Conservation (phyloP, 2,329 filamentous ascomycete genomes). For the Pseudogymnoascus sp. region DNA sequence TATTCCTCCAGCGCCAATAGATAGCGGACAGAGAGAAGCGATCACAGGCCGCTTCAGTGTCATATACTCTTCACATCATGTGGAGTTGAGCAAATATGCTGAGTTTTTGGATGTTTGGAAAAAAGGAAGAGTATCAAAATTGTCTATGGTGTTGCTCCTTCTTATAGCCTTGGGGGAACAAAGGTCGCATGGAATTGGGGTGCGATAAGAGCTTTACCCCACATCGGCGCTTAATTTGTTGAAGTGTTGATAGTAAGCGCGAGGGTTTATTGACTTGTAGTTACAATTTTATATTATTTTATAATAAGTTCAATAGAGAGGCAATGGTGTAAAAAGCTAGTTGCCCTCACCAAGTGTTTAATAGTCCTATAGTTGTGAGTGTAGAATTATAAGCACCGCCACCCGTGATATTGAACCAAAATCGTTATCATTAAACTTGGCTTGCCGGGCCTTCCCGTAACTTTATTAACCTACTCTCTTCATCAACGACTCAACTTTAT, state of each 20-base stretch:
- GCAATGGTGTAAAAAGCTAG: neutral
- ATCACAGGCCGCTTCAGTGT: neutral
- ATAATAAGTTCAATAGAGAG: neutral
- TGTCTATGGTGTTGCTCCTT: neutral
- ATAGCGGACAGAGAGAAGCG: neutral
- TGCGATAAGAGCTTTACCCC: constrained; percentile 1
- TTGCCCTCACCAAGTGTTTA: neutral
- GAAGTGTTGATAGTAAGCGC: neutral
- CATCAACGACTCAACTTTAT: neutral
- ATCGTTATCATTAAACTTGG: neutral
- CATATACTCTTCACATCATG: neutral
- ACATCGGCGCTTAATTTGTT: neutral
- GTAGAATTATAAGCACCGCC: neutral
- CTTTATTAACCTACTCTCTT: constrained; percentile 12
- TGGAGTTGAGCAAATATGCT: neutral
- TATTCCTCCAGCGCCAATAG: neutral
- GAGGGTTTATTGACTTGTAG: neutral
- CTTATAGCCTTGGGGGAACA: neutral
- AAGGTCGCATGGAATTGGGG: neutral
- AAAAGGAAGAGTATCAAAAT: neutral
- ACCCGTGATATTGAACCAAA: neutral
- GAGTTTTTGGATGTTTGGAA: neutral
- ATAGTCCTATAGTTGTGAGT: neutral
- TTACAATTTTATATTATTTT: neutral
- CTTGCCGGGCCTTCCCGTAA: constrained; percentile 2